Evolutionary conservation across 108 stramenopile species (phyloP).

Genomic region (Cyclotella baltica): DNA sequence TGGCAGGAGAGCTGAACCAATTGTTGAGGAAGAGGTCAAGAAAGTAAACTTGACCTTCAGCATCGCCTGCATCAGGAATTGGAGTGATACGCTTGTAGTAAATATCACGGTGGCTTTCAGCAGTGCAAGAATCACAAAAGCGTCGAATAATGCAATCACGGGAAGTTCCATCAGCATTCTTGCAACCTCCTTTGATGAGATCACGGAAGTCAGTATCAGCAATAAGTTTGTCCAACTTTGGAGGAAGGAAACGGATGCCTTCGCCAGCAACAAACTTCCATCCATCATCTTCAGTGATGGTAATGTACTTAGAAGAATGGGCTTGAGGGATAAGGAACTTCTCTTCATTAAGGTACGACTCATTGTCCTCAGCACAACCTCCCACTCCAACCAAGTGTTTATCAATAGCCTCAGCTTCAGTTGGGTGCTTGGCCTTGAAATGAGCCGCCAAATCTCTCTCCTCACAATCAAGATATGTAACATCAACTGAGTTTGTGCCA

Average conservation of each 20-base stretch:
- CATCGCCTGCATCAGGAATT: constrained; percentile 12
- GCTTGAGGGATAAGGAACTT: constrained; percentile 22
- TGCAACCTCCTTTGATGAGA: constrained; percentile 20
- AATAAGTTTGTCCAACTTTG: constrained; percentile 2
- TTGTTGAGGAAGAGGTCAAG: constrained; percentile 50
- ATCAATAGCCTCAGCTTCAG: constrained; percentile 14
- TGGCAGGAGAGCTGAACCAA: constrained; percentile 20
- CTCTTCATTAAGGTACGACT: constrained; percentile 28
- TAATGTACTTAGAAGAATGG: not conserved
- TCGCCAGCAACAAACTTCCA: constrained; percentile 35
- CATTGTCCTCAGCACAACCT: constrained; percentile 7
- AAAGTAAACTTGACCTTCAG: constrained; percentile 27
- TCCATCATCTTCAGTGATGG: not conserved
- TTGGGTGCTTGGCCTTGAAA: constrained; percentile 28
- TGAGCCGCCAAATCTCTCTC: constrained; percentile 14
- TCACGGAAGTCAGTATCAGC: constrained; percentile 35
- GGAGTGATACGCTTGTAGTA: constrained; percentile 47
- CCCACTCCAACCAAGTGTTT: constrained; percentile 29
- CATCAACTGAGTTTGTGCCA: constrained; percentile 20
- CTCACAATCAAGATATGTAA: constrained; percentile 21
- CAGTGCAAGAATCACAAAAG: constrained; percentile 27
- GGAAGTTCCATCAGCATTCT: not conserved
- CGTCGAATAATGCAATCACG: constrained; percentile 39
- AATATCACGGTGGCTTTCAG: constrained; percentile 40
- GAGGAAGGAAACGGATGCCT: constrained; percentile 34